Base-by-base conservation (phyloP, 208 protist genomes). In the Leishmania martiniquensis region DNA sequence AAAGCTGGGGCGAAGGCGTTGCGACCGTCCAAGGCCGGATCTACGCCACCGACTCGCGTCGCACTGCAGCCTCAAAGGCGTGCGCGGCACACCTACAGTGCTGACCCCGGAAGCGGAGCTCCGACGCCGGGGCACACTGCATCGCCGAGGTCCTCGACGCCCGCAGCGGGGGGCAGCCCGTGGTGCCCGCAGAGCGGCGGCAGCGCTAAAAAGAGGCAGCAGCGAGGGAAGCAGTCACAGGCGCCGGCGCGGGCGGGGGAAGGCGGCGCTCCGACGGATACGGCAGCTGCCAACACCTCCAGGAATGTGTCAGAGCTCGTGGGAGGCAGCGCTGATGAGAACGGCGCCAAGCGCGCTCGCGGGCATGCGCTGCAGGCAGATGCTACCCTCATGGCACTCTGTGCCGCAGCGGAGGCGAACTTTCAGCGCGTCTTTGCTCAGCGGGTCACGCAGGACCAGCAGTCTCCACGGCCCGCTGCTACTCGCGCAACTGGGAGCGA, bases 391-490 rank as follows among this genome's bases (percentile, higher is more conserved):
- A 70, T 54, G n/a, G 9, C 69, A 39, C 1, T 55, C 68, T 51
- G 54, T 51, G 55, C 67, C 51, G 39, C 60, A 9, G 79, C 79
- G 25, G 79, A 83, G 37, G 57, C 54, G 2, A 78, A 51, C 51
- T 83, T 59, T 25, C 67, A 72, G 47, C 65, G 74, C 60, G 20
- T 79, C 34, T 44, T 78, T 1, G 68, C 29, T 7, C 2, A 63
- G 1, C 20, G 49, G 7, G 10, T 1, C 29, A 37, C 20, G 17
- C 55, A 80, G 32, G 29, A 17, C 4, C 44, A 34, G 39, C 22
- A 17, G 44, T 25, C n/a, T 54, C 44, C 37, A 13, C 29, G 15
- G 44, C n/a, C 44, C 0, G 66, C n/a, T n/a, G 7, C 17, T 17
- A 25, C 66, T 32, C 15, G n/a, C 44, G 44, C 32, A 9, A 20